A percentile compares a stretch with the other conserved stretches of the same genome.
These are phyloP conservation scores for Stramenopiles sp. DNA, from an alignment of 352 stramenopile species.

Conservation along the genomic window DNA sequence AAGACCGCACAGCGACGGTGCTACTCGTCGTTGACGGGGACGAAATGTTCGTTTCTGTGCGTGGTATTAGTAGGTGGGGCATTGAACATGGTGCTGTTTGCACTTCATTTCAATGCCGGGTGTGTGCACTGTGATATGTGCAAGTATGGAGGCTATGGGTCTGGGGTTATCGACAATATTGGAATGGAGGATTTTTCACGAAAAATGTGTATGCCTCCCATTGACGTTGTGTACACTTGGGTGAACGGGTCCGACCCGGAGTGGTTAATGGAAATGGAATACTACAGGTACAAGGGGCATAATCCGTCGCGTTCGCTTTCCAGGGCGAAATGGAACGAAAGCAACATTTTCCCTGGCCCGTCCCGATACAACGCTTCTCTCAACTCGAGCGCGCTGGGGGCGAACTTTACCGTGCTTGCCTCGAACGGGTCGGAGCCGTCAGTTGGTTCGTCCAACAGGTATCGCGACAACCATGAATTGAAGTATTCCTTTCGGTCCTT, in stretches of 20 bases:
- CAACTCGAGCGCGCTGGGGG: neutral
- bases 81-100: too few species aligned
- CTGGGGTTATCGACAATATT: too few species aligned
- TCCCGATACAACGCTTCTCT: neutral
- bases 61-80: too few species aligned
- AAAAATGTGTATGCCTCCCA: slow-evolving; percentile 27
- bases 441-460: slow-evolving; percentile 58
- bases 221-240: slow-evolving; percentile 89
- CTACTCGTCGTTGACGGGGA: too few species aligned
- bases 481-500: slow-evolving; percentile 65
- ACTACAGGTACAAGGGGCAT: slow-evolving; percentile 27
- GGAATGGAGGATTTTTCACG: neutral
- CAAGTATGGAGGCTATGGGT: too few species aligned
- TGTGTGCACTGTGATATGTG: too few species aligned
- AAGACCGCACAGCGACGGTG: too few species aligned
- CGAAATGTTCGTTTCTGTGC: too few species aligned
- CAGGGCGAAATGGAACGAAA: neutral
- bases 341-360: too few species aligned
- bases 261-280: slow-evolving; percentile 51
- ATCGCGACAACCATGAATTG: slow-evolving; percentile 79
- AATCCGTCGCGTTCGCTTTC: neutral
- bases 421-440: neutral
- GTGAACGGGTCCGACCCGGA: slow-evolving; percentile 77
- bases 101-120: too few species aligned
- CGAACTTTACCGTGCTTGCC: neutral